phyloP scores from a whole-genome alignment of 1,284 basidiomycete genomes.

The Marasmius fiardii region DNA sequence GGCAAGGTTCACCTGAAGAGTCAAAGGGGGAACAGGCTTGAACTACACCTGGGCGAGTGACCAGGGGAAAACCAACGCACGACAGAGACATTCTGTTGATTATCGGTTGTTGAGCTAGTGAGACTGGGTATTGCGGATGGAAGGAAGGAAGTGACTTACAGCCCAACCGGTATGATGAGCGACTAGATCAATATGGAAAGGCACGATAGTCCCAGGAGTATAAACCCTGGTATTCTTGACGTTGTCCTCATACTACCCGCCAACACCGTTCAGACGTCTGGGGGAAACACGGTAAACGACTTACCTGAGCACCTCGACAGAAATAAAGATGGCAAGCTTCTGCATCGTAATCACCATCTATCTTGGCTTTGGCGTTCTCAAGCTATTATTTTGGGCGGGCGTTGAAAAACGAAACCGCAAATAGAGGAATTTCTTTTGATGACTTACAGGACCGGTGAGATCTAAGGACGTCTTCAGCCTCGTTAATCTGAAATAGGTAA shows the following conservation, averaged over 20 bases:
- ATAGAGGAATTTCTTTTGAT: too few relatives aligned
- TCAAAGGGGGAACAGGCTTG: too few relatives aligned
- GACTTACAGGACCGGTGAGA: conserved; percentile 27
- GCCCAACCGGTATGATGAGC: conserved; percentile 34
- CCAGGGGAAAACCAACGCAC: conserved; percentile 15
- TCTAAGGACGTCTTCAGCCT: conserved; percentile 17
- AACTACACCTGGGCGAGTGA: too few relatives aligned
- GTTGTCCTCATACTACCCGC: conserved; percentile 30
- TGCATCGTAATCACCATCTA: conserved; percentile 28
- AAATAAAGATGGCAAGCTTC: conserved; percentile 33
- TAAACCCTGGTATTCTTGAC: conserved; percentile 25
- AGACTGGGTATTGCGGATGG: background rate
- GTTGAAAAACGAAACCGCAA: too few relatives aligned
- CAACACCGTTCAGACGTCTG: background rate
- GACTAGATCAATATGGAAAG: conserved; percentile 29
- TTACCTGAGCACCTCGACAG: conserved; percentile 31
- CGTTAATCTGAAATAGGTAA: background rate
- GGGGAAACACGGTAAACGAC: background rate
- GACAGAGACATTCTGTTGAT: conserved; percentile 28
- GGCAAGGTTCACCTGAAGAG: conserved; percentile 26
- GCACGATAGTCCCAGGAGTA: conserved; percentile 24
- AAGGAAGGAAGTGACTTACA: conserved; percentile 19
- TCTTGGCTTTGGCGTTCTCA: conserved; percentile 27
- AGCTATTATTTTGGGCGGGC: conserved; percentile 21
- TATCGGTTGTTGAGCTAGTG: background rate